Evolutionary conservation across 2,329 filamentous ascomycete genomes (phyloP).

Genomic region (Aspergillus pseudonomiae): DNA sequence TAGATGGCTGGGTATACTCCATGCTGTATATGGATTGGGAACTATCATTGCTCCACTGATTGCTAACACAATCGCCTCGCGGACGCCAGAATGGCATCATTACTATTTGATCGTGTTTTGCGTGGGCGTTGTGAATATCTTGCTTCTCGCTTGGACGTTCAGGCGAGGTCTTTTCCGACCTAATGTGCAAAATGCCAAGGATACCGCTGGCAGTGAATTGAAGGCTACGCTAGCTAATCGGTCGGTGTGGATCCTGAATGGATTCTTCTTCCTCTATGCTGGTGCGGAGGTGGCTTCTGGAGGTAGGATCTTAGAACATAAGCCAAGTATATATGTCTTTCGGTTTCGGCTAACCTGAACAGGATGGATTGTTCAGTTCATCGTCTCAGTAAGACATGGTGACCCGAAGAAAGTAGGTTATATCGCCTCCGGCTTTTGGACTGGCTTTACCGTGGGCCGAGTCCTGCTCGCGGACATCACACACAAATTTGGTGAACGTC

Average conservation of each 20-base stretch:
- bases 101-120: constrained; percentile 25
- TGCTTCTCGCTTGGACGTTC: constrained; percentile 23
- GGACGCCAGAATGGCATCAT: constrained; percentile 25
- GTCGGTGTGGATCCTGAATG: constrained; percentile 27
- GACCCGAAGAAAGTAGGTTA: constrained; percentile 28
- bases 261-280: constrained; percentile 30
- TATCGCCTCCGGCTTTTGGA: constrained; percentile 28
- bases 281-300: constrained; percentile 28
- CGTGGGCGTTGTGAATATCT: constrained; percentile 21
- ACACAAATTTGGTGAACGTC: constrained; percentile 26
- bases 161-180: constrained; percentile 24
- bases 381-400: constrained; percentile 26
- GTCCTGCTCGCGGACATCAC: constrained; percentile 27
- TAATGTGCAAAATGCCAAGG: constrained; percentile 23
- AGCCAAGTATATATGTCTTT: neutral
- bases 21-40: constrained; percentile 27
- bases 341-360: neutral
- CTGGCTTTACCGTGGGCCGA: constrained; percentile 26
- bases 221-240: constrained; percentile 21
- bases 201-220: constrained; percentile 23
- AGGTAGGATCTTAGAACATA: constrained; percentile 14
- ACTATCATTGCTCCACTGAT: constrained; percentile 26
- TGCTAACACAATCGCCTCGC: constrained; percentile 26
- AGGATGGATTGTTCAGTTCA: constrained; percentile 30
- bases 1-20: constrained; percentile 27